Base-by-base conservation (phyloP, 345 rosid species). In the Citrus inodora region DNA sequence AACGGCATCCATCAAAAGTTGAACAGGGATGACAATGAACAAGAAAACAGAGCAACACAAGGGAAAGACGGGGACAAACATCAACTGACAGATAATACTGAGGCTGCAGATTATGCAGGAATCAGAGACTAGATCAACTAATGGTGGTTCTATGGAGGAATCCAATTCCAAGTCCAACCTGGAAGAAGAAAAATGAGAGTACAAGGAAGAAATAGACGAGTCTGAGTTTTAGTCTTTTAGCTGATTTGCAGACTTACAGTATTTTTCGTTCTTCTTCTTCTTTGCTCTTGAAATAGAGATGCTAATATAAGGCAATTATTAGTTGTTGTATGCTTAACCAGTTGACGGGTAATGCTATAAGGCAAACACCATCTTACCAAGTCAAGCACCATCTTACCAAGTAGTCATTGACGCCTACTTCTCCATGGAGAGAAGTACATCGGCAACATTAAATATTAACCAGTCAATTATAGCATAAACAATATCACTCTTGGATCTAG, bases 171-270 rank as follows among this genome's bases (percentile, higher is more conserved):
- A 73, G 51, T 46, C 17, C 51, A 11, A 46, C 40, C 73, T 75
- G 1, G 84, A 81, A 58, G 86, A 83, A 67, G 79, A 69, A 30
- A 40, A 73, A 53, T 83, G 77, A 38, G 83, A 80, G 70, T 30
- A 81, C 72, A 82, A 68, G 65, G 86, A 78, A 42, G 84, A 76
- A 71, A 85, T 63, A 24, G 80, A 87, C 3, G 86, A 81, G 46
- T 71, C 83, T 1, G 83, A 76, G 79, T 87, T 87, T 78, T 86
- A 86, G 82, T 30, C 35, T 87, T 87, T 79, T 85, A 86, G 82
- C 51, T 46, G 64, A 61, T 33, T 59, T 60, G 13, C 5, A 7
- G 46, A 46, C 14, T 71, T 27, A 25, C 27, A 17, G 42, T 32
- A 35, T 17, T 24, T 7, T 3, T 62, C 14, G 25, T 35, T 48